A percentile compares a stretch with the other conserved stretches of the same genome.
Conservation (phyloP, 495 filamentous ascomycete species). For the Endocarpon pusillum region DNA sequence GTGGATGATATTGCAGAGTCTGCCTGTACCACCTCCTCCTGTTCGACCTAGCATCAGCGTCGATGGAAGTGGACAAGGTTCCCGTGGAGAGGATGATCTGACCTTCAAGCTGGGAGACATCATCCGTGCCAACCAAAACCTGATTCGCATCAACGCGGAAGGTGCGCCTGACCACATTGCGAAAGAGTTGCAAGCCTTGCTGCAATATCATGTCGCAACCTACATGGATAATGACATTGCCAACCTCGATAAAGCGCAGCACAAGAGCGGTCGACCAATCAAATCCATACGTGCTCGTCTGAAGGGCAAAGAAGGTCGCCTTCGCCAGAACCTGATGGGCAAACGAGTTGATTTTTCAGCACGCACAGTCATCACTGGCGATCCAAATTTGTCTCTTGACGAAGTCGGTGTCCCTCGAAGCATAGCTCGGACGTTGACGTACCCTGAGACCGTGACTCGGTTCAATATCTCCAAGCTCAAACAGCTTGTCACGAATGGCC, state of each 20-base stretch:
- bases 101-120: conserved; percentile 98
- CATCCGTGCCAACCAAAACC: conserved; percentile 90
- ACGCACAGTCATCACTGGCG: conserved; percentile 97
- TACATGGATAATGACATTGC: conserved; percentile 99
- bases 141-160: conserved; percentile 70
- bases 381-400: conserved; percentile 87
- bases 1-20: conserved; percentile 93
- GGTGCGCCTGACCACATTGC: conserved; percentile 80
- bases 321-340: conserved; percentile 97
- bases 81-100: conserved; percentile 92
- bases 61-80: conserved; percentile 72
- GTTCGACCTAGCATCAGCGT: conserved; percentile 91
- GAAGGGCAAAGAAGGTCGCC: conserved; percentile 95
- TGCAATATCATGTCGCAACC: conserved; percentile 97
- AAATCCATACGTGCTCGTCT: conserved; percentile 91
- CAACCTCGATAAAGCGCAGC: conserved; percentile 83
- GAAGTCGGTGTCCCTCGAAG: conserved; percentile 88
- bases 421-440: conserved; percentile 81
- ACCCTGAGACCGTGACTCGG: conserved; percentile 91
- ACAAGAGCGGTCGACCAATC: conserved; percentile 89
- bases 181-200: conserved; percentile 70
- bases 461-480: conserved; percentile 94
- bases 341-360: conserved; percentile 99
- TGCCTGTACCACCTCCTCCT: conserved; percentile 87
- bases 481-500: conserved; percentile 74